A percentile compares a stretch with the other conserved stretches of the same genome.
These are phyloP conservation scores for Citrus maxima DNA, from an alignment of 345 rosid genomes.

Conservation along the genomic window DNA sequence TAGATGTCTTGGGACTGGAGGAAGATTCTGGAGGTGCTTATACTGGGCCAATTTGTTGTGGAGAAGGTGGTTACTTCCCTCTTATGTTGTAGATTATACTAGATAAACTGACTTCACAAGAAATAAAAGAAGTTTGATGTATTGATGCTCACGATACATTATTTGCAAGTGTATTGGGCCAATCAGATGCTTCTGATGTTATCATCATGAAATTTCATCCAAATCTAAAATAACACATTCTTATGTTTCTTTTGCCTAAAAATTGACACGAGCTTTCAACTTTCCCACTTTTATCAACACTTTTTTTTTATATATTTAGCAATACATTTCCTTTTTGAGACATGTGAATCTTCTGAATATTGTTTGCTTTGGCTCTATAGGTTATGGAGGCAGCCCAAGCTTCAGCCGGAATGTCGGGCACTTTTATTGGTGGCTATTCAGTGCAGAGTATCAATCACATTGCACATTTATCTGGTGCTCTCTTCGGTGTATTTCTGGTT, in stretches of 20 bases:
- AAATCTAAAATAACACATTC: background rate
- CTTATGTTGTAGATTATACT: background rate
- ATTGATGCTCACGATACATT: background rate
- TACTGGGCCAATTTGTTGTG: slow-evolving; percentile 85
- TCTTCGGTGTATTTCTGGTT: slow-evolving; percentile 72
- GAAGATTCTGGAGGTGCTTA: slow-evolving; percentile 93
- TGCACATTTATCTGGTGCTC: slow-evolving; percentile 93
- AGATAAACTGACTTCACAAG: background rate
- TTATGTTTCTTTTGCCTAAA: background rate
- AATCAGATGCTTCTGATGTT: background rate
- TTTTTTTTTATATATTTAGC: background rate
- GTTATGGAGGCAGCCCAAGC: slow-evolving; percentile 98
- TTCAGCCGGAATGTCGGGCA: slow-evolving; percentile 64
- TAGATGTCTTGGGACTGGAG: slow-evolving; percentile 98
- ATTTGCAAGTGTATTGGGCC: background rate
- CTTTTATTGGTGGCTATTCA: slow-evolving; percentile 46
- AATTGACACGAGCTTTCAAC: background rate
- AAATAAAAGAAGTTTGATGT: background rate
- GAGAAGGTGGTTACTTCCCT: slow-evolving; percentile 51
- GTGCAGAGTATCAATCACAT: slow-evolving; percentile 82
- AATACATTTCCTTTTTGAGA: background rate
- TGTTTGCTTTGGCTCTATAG: slow-evolving; percentile 27
- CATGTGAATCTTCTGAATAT: background rate
- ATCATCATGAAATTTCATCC: background rate
- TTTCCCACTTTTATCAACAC: background rate